Evolutionary conservation across 768 basidiomycete species (phyloP).

Genomic region (Solioccasus polychromus): DNA sequence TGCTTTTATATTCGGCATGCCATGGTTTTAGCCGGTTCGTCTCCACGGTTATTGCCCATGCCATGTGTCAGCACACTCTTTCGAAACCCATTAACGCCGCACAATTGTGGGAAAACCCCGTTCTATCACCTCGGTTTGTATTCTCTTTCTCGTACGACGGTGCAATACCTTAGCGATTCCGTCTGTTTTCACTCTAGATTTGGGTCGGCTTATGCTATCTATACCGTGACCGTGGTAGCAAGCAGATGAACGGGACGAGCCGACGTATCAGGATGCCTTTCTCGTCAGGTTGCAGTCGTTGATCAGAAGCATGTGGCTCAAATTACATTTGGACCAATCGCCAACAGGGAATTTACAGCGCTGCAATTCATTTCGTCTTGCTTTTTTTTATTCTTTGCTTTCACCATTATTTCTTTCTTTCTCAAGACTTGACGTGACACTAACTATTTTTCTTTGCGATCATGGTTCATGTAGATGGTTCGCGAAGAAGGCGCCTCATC

Average conservation of each 20-base stretch:
- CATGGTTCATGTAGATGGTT: slow-evolving; percentile 59
- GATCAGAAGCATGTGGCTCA: no score
- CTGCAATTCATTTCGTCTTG: neutral
- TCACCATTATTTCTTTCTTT: neutral
- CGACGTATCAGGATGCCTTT: neutral
- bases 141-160: neutral
- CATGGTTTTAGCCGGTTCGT: slow-evolving; percentile 3
- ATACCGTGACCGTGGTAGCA: no score
- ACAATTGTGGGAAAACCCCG: neutral
- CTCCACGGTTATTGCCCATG: neutral
- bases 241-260: no score
- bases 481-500: slow-evolving; percentile 81
- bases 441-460: slow-evolving; percentile 3
- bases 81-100: slow-evolving; percentile 1
- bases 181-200: no score
- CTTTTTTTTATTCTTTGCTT: neutral
- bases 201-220: no score
- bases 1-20: slow-evolving; percentile 4
- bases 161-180: neutral
- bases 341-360: no score
- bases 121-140: slow-evolving; percentile 1
- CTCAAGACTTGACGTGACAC: neutral
- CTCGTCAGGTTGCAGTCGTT: neutral
- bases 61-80: neutral
- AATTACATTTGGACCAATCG: neutral